Percentiles rank a stretch among this genome's conserved stretches.
These are phyloP conservation scores for Dothideomycetes sp. DNA, from an alignment of 2,329 filamentous ascomycete genomes.

Conservation along the genomic window DNA sequence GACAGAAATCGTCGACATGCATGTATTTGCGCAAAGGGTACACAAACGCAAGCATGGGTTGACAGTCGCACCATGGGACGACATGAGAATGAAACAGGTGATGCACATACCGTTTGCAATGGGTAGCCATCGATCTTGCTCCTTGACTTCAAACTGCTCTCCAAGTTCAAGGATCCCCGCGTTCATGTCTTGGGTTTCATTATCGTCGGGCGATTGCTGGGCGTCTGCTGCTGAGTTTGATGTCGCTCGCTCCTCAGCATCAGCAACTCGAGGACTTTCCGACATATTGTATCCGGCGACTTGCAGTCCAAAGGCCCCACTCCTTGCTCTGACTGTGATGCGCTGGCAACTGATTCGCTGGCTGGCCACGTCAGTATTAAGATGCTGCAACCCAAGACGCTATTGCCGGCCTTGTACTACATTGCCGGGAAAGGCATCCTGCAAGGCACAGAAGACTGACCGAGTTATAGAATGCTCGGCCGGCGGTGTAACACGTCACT, in stretches of 20 bases:
- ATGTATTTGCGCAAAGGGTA: constrained; percentile 18
- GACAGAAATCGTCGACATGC: constrained; percentile 19
- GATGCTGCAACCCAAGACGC: constrained; percentile 7
- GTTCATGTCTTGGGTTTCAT: constrained; percentile 52
- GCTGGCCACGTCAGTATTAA: constrained; percentile 18
- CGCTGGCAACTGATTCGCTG: constrained; percentile 22
- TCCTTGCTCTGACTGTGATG: constrained; percentile 10
- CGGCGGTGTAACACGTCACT: constrained; percentile 8
- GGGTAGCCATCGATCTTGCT: constrained; percentile 98
- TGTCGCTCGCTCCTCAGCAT: constrained; percentile 60
- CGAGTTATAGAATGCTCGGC: neutral
- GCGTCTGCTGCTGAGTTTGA: constrained; percentile 7
- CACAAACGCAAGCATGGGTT: constrained; percentile 14
- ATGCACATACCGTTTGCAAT: constrained; percentile 96
- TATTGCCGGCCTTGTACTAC: constrained; percentile 9
- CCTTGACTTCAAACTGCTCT: constrained; percentile 83
- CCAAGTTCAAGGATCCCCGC: constrained; percentile 15
- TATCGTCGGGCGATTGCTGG: constrained; percentile 48
- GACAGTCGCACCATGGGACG: neutral
- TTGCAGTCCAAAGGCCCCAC: constrained; percentile 22
- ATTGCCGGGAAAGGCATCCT: constrained; percentile 3
- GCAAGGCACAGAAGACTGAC: constrained; percentile 8
- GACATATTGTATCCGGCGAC: constrained; percentile 80
- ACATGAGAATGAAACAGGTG: neutral
- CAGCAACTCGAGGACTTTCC: constrained; percentile 72